Evolutionary conservation across 225 moss, liverwort and hornwort genomes (phyloP), one percentile per base, ranked within the genome.

Genomic region (Pseudisothecium myosuroides): DNA sequence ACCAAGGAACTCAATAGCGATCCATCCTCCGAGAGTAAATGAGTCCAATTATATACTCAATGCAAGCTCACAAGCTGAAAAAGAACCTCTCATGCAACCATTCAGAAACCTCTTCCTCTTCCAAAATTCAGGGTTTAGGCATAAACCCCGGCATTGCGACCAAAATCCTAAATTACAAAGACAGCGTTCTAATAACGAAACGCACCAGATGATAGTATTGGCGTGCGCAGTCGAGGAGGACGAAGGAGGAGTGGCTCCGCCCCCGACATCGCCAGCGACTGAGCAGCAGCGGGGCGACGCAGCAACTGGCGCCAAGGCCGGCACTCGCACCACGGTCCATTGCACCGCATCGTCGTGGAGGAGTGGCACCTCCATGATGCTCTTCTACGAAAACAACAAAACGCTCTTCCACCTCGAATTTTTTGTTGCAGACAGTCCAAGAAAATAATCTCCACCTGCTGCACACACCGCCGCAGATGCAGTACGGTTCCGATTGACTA

Each of bases 331-430:
- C 72, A 88, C 86, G 19, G 84, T 76, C 95, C 95, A 95, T 43
- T 90, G 94, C 83, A 95, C 88, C 27, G 87, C 90, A 83, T 94
- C 94, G 68, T 89, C 90, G 86, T 90, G 85, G 81, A 94, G 84
- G 63, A 95, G 91, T 36, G 95, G 94, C 74, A 94, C 91, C 93
- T 95, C 95, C 95, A 95, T 95, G 23, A 49, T 52, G 66, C 87
- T 41, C 49, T 59, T 60, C 81, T 49, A 47, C 59, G n/a, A 65
- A 80, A 11, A 78, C 56, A 49, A 63, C 49, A 20, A 34, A 12
- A 41, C 6, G 31, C 67, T 78, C 84, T 22, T 47, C 36, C 79
- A 36, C 63, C 63, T 86, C 83, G 55, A 84, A 37, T 78, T 54
- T 87, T 24, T 47, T 55, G 34, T 73, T 80, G 43, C 63, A n/a